These are phyloP conservation scores for Bromus sterilis DNA, from an alignment of 176 grass and related monocot genomes.

Conservation along the genomic window DNA sequence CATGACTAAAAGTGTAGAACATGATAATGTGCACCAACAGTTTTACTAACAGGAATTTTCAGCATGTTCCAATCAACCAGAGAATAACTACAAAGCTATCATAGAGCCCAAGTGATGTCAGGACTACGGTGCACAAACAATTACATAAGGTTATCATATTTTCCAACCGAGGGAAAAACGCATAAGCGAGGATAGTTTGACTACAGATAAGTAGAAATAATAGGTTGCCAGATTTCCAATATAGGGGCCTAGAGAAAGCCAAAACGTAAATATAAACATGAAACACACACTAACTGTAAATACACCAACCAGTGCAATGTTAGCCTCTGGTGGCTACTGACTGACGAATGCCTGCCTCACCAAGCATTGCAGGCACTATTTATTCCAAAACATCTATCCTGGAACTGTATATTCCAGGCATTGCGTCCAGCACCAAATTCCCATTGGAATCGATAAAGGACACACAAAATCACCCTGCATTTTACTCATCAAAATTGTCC, in stretches of 20 bases:
- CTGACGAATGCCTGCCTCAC: not conserved
- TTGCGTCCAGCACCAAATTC: not conserved
- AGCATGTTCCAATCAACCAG: no score
- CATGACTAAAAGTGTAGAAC: no score
- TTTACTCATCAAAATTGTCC: not conserved
- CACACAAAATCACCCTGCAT: not conserved
- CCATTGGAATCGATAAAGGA: not conserved
- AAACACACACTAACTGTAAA: not conserved
- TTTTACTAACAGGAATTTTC: no score
- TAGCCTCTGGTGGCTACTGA: not conserved
- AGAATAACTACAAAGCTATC: no score
- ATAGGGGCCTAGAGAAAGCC: no score
- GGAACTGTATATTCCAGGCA: not conserved
- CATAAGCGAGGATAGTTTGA: not conserved
- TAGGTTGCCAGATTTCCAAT: not conserved
- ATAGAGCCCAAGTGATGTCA: no score
- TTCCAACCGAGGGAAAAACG: not conserved
- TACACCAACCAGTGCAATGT: not conserved
- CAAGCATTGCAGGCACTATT: not conserved
- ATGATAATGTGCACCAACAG: no score
- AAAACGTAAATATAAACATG: not conserved
- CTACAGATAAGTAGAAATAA: not conserved
- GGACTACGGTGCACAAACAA: no score
- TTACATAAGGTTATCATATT: not conserved
- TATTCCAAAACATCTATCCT: not conserved